Percentiles rank a stretch among this genome's conserved stretches.
These are phyloP conservation scores for Phaeosphaeriaceae sp. DNA, from an alignment of 2,329 filamentous ascomycete species.

Conservation along the genomic window DNA sequence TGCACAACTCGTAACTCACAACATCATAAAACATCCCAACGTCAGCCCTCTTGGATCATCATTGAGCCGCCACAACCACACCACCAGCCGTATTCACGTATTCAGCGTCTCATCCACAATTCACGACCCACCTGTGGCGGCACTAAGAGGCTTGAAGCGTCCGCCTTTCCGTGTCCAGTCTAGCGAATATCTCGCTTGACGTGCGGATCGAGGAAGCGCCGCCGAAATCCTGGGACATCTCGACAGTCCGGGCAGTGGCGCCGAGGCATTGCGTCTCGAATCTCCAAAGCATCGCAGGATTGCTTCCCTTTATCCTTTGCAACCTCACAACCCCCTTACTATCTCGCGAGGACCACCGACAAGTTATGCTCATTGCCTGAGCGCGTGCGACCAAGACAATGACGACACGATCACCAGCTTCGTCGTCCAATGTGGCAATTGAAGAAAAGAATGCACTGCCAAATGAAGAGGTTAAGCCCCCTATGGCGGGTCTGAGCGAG, in stretches of 20 bases:
- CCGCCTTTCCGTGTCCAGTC: slow-evolving; percentile 1
- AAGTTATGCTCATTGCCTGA: slow-evolving; percentile 17
- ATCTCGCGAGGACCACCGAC: slow-evolving; percentile 7
- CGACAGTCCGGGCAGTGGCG: slow-evolving; percentile 1
- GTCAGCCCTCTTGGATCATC: neutral
- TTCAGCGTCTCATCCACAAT: neutral
- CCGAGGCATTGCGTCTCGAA: slow-evolving; percentile 1
- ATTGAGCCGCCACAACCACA: neutral
- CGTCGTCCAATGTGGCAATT: slow-evolving; percentile 20
- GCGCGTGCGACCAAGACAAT: slow-evolving; percentile 7
- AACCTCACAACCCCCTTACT: slow-evolving; percentile 4
- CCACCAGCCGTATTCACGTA: slow-evolving; percentile 2
- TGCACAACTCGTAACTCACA: neutral
- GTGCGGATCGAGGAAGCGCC: neutral
- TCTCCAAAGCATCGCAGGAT: slow-evolving; percentile 3
- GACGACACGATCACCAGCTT: slow-evolving; percentile 18
- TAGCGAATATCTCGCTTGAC: slow-evolving; percentile 4
- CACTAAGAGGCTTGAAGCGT: slow-evolving; percentile 3
- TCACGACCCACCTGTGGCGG: neutral
- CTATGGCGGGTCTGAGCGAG: slow-evolving; percentile 36
- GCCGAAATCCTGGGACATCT: neutral
- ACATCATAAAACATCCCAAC: neutral
- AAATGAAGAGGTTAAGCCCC: slow-evolving; percentile 29
- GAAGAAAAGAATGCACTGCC: slow-evolving; percentile 34
- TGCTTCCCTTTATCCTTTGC: slow-evolving; percentile 7